Percentiles rank a stretch among this genome's conserved stretches.
These are phyloP conservation scores for Arthrinium puccinioides DNA, from an alignment of 2,329 filamentous ascomycete species.

Conservation along the genomic window DNA sequence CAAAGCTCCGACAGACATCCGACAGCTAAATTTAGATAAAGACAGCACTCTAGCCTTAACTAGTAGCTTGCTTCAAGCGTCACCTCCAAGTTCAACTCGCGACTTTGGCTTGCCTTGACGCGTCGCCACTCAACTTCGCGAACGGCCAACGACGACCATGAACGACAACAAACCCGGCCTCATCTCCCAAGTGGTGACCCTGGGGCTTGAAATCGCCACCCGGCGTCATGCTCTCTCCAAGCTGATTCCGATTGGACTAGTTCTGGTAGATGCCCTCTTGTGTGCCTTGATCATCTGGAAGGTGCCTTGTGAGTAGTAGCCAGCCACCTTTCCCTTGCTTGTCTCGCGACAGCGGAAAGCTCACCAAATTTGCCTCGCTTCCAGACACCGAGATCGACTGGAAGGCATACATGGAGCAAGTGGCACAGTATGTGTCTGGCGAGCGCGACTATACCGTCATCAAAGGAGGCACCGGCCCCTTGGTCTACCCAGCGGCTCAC, in stretches of 20 bases:
- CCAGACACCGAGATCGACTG: constrained; percentile 96
- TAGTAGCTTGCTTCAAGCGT: too few species aligned
- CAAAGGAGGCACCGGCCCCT: constrained; percentile 79
- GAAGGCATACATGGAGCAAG: constrained; percentile 93
- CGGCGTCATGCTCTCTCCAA: constrained; percentile 43
- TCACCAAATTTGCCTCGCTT: constrained; percentile 3
- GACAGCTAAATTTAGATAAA: too few species aligned
- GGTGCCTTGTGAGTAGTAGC: constrained; percentile 62
- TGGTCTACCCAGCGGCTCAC: constrained; percentile 92
- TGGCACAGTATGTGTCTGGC: constrained; percentile 70
- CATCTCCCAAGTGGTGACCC: constrained; percentile 17
- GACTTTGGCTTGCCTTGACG: too few species aligned
- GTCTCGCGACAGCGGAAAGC: neutral
- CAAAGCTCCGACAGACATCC: too few species aligned
- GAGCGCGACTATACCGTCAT: constrained; percentile 86
- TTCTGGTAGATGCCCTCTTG: constrained; percentile 63
- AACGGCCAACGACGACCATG: neutral
- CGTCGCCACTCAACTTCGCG: too few species aligned
- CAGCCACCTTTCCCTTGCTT: neutral
- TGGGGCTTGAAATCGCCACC: constrained; percentile 35
- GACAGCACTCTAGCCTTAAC: too few species aligned
- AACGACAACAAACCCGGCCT: constrained; percentile 11
- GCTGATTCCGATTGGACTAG: constrained; percentile 51
- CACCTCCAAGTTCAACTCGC: too few species aligned
- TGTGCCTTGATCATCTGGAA: constrained; percentile 72